Conservation (phyloP, 78 protist species). For the Tieghemostelium lacteum region DNA sequence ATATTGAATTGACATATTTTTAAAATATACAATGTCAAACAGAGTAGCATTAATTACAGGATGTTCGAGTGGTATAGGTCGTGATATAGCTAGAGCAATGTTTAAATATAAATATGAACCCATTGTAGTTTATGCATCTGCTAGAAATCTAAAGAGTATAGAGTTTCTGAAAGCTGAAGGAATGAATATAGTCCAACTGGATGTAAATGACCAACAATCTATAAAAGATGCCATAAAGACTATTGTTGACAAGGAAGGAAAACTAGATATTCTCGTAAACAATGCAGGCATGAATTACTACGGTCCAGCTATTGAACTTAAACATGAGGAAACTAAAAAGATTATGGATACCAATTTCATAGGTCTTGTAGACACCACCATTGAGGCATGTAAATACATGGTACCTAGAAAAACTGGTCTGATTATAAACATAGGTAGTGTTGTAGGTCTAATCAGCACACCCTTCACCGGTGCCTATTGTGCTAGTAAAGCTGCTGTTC, state of each 20-base stretch:
- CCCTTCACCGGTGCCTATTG: slow-evolving; percentile 36
- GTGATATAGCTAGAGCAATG: not conserved
- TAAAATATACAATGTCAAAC: no score
- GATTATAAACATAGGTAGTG: slow-evolving; percentile 20
- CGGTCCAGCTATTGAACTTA: slow-evolving; percentile 16
- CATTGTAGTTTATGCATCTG: slow-evolving; percentile 41
- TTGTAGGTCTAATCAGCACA: slow-evolving; percentile 11
- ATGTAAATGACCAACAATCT: slow-evolving; percentile 25
- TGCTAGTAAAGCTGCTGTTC: slow-evolving; percentile 51
- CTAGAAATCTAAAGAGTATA: slow-evolving; percentile 29
- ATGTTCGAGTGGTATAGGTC: not conserved
- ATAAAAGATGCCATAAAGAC: slow-evolving; percentile 12
- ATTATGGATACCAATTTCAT: not conserved
- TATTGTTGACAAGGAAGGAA: slow-evolving; percentile 29
- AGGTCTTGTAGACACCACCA: slow-evolving; percentile 6
- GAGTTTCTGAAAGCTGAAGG: not conserved
- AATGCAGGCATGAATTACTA: slow-evolving; percentile 38
- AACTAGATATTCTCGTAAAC: slow-evolving; percentile 40
- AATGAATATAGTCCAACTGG: slow-evolving; percentile 13
- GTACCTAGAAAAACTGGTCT: slow-evolving; percentile 6
- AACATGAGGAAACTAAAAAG: slow-evolving; percentile 18
- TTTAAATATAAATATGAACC: no score
- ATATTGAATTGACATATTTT: no score
- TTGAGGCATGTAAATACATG: slow-evolving; percentile 23
- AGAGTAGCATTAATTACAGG: no score